Conservation (phyloP, 2,329 filamentous ascomycete genomes). For the Fusarium luffae region DNA sequence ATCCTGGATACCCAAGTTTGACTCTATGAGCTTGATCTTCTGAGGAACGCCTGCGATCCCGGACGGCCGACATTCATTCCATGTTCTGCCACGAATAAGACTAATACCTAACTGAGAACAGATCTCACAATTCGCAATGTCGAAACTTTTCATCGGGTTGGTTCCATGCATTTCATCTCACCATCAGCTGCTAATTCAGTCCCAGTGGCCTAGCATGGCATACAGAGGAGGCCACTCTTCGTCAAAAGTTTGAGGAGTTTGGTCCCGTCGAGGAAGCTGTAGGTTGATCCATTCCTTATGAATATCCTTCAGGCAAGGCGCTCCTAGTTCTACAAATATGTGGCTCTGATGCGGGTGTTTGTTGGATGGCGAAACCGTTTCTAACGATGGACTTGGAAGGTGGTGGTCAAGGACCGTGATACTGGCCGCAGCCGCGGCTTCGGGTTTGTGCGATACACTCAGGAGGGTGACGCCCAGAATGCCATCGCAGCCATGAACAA, state of each 20-base stretch:
- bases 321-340: constrained; percentile 36
- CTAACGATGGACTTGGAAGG: constrained; percentile 62
- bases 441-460: constrained; percentile 91
- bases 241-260: constrained; percentile 92
- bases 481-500: constrained; percentile 87
- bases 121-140: constrained; percentile 67
- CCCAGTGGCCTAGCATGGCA: constrained; percentile 96
- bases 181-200: constrained; percentile 37
- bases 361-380: constrained; percentile 24
- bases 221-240: constrained; percentile 88
- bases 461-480: constrained; percentile 78
- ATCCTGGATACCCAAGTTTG: not conserved
- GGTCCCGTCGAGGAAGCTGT: constrained; percentile 95
- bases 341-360: constrained; percentile 34
- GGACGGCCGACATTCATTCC: not conserved
- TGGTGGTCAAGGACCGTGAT: constrained; percentile 97
- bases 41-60: not conserved
- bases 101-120: constrained; percentile 30
- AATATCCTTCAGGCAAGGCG: constrained; percentile 30
- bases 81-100: not conserved
- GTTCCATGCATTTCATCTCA: constrained; percentile 1
- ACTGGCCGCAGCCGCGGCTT: constrained; percentile 97
- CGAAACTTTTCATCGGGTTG: constrained; percentile 77
- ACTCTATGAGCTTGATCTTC: constrained; percentile 2
- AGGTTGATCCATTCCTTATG: constrained; percentile 58